phyloP scores from a whole-genome alignment of 2,329 filamentous ascomycete genomes.

The Achaetomium macrosporum region DNA sequence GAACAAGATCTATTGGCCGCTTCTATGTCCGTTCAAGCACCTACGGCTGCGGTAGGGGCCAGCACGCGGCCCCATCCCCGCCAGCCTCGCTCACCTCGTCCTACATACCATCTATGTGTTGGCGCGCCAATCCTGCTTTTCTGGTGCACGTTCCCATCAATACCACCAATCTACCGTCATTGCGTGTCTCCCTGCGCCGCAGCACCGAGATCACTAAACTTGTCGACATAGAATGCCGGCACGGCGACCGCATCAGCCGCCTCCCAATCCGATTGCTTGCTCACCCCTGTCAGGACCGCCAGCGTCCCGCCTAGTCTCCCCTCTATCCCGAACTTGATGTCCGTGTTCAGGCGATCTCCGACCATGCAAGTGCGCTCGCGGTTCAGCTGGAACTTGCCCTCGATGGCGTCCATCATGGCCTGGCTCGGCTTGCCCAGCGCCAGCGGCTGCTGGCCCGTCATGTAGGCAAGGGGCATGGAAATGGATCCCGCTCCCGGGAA shows the following conservation, averaged over 20 bases:
- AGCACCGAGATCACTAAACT: constrained; percentile 64
- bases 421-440: constrained; percentile 91
- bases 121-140: not conserved
- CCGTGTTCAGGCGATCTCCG: constrained; percentile 87
- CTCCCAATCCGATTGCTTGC: constrained; percentile 76
- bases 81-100: too few relatives aligned
- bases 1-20: not conserved
- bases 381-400: constrained; percentile 90
- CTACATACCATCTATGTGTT: too few relatives aligned
- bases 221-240: constrained; percentile 79
- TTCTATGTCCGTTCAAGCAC: not conserved
- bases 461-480: constrained; percentile 69
- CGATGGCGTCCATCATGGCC: constrained; percentile 98
- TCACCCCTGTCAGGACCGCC: constrained; percentile 85
- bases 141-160: not conserved
- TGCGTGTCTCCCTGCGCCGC: not conserved
- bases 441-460: constrained; percentile 62
- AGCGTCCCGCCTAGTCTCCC: constrained; percentile 86
- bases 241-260: constrained; percentile 61
- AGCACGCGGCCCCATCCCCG: too few relatives aligned
- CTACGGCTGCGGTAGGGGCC: too few relatives aligned
- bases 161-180: too few relatives aligned
- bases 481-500: constrained; percentile 90
- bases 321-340: constrained; percentile 92
- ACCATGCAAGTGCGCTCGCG: constrained; percentile 87